Evolutionary conservation across 2,329 filamentous ascomycete species (phyloP), one percentile per base, ranked within the genome.

Genomic region (Ascochyta fabae): DNA sequence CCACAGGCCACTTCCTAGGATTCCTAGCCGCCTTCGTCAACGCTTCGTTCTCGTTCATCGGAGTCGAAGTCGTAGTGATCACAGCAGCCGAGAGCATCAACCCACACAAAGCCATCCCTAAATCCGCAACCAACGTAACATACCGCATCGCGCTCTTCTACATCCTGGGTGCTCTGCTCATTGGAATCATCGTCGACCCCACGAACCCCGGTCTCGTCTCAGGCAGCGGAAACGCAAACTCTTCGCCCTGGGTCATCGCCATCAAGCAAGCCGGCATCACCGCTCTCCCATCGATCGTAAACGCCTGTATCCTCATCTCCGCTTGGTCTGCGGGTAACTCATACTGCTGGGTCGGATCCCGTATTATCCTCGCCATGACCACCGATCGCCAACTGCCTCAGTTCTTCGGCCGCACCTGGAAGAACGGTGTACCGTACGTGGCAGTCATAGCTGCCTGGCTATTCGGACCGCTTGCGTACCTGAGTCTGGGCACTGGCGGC

Each of bases 361-460:
- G 68, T 0, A 62, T 66, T 12, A 59, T 71, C 5, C 61, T 69
- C 35, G 58, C 62, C 3, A 60, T 71, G 55, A 66, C 67, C 10
- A 57, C 65, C 1, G 66, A 63, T 33, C 61, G 51, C 36, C 58
- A 70, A 23, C 56, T 68, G 2, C 68, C 68, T 1, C 57, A 61
- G 35, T 51, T 70, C 38, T 70, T 71, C 26, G 58, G 58, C 2
- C 59, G 61, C 61, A 65, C 60, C 16, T 80, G 78, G 60, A 86
- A 90, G 66, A 79, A 80, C 12, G 86, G 86, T 62, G 83, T 93
- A 0, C 90, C 90, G 0, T 90, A 88, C 71, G 89, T 86, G 63
- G 88, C 92, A 12, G 65, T 76, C 1, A 71, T 86, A 16, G 72
- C 83, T 1, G 84, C 93, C 57, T 83, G 87, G 4, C 77, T 90